These are phyloP conservation scores for Earliella scabrosa DNA, from an alignment of 1,284 basidiomycete genomes.

Conservation along the genomic window DNA sequence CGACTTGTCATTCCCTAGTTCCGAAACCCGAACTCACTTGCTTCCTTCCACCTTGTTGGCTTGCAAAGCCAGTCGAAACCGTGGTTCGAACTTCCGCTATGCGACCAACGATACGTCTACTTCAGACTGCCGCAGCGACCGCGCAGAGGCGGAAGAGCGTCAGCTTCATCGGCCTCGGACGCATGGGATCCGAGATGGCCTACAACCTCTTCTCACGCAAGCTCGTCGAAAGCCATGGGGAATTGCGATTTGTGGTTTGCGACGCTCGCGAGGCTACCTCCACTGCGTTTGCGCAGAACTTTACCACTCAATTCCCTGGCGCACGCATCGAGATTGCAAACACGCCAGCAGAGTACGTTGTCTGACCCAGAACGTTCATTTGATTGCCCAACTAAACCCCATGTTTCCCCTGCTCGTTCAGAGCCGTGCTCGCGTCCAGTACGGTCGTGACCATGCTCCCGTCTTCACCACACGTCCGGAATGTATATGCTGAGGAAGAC, in stretches of 20 bases:
- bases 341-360: conserved; percentile 75
- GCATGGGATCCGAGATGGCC: conserved; percentile 88
- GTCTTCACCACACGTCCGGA: conserved; percentile 80
- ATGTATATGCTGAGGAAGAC: conserved; percentile 63
- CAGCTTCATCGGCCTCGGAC: conserved; percentile 81
- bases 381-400: conserved; percentile 13
- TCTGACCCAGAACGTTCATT: no score
- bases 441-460: conserved; percentile 88
- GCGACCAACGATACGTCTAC: conserved; percentile 29
- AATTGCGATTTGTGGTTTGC: conserved; percentile 70
- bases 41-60: neutral
- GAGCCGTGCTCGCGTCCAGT: conserved; percentile 64
- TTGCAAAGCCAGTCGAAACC: neutral
- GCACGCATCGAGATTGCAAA: conserved; percentile 58
- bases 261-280: conserved; percentile 72
- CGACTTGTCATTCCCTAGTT: neutral
- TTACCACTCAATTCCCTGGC: conserved; percentile 58
- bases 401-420: conserved; percentile 27
- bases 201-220: conserved; percentile 79
- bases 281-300: conserved; percentile 56
- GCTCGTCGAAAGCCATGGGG: conserved; percentile 48
- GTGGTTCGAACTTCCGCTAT: conserved; percentile 19
- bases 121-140: conserved; percentile 27
- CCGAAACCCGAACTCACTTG: neutral
- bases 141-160: conserved; percentile 53